A percentile compares a stretch with the other conserved stretches of the same genome.
Conservation (phyloP, 441 rosid genomes). For the Pelargonium myrrhifolium region DNA sequence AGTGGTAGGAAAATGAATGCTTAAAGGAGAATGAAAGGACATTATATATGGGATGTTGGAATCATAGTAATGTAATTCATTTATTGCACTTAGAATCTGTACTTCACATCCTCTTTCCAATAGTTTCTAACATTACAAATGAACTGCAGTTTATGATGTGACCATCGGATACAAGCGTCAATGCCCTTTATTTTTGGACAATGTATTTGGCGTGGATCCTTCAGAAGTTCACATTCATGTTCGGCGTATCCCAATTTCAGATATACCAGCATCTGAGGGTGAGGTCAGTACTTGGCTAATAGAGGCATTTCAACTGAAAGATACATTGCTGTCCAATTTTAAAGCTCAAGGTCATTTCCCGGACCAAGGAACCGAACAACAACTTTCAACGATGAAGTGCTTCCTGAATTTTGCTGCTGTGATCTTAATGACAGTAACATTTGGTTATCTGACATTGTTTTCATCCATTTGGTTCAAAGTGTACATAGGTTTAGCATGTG, state of each 20-base stretch:
- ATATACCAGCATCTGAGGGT: constrained; percentile 48
- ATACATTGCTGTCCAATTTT: constrained; percentile 61
- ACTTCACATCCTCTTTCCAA: background rate
- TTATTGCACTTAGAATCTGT: no score
- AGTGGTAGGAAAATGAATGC: background rate
- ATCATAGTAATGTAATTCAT: no score
- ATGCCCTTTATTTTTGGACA: constrained; percentile 79
- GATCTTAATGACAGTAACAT: constrained; percentile 47
- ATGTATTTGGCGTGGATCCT: constrained; percentile 78
- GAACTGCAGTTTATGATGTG: constrained; percentile 83
- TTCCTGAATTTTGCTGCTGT: constrained; percentile 42
- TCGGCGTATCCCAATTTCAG: constrained; percentile 38
- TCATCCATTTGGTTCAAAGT: constrained; percentile 51
- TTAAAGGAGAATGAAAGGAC: background rate
- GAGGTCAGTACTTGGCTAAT: constrained; percentile 64
- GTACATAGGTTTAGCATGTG: constrained; percentile 60
- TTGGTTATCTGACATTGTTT: constrained; percentile 58
- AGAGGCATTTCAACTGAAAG: constrained; percentile 57
- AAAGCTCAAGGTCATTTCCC: constrained; percentile 61
- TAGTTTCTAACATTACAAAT: background rate
- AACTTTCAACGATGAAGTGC: constrained; percentile 58
- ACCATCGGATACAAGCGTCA: constrained; percentile 78
- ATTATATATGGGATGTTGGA: background rate
- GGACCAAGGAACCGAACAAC: constrained; percentile 39
- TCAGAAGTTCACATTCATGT: constrained; percentile 88